A percentile compares a stretch with the other conserved stretches of the same genome.
These are phyloP conservation scores for Candida tunisiensis DNA, from an alignment of 1,139 yeast species.

Conservation along the genomic window DNA sequence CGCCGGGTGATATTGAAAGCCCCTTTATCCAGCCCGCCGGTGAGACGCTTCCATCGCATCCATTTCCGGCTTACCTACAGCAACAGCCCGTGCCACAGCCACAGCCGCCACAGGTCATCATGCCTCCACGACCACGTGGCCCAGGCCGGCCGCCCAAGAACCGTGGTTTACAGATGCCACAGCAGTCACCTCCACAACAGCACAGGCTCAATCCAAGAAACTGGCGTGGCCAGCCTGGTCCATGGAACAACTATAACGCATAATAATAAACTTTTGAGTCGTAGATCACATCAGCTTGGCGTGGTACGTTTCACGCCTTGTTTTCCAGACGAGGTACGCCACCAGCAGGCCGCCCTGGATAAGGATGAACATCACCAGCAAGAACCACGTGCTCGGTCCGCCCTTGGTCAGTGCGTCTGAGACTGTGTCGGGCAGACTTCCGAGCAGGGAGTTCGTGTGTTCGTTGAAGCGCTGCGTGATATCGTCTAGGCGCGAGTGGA, in stretches of 20 bases:
- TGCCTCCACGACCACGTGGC: too few relatives aligned
- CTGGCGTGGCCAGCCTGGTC: not conserved
- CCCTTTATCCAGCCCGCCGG: too few relatives aligned
- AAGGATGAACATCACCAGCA: conserved; percentile 10
- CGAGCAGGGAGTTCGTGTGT: conserved; percentile 12
- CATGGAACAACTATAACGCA: conserved; percentile 1
- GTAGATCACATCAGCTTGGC: conserved; percentile 12
- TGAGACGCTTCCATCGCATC: too few relatives aligned
- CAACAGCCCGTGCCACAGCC: too few relatives aligned
- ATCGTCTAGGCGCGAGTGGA: conserved; percentile 9
- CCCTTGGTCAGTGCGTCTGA: conserved; percentile 12
- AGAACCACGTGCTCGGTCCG: conserved; percentile 14
- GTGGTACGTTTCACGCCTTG: conserved; percentile 14
- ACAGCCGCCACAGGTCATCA: too few relatives aligned
- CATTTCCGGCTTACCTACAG: too few relatives aligned
- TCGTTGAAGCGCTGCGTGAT: conserved; percentile 10
- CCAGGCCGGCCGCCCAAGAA: too few relatives aligned
- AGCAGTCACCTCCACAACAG: too few relatives aligned
- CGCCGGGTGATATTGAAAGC: too few relatives aligned
- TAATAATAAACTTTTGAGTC: too few relatives aligned
- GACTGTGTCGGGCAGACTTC: conserved; percentile 13
- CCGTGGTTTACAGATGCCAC: too few relatives aligned
- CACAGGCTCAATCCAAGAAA: too few relatives aligned
- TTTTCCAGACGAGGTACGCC: conserved; percentile 14
- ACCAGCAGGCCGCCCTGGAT: conserved; percentile 13